phyloP scores from a whole-genome alignment of 805 yeast genomes.

The Saccharomycopsis selenospora region DNA sequence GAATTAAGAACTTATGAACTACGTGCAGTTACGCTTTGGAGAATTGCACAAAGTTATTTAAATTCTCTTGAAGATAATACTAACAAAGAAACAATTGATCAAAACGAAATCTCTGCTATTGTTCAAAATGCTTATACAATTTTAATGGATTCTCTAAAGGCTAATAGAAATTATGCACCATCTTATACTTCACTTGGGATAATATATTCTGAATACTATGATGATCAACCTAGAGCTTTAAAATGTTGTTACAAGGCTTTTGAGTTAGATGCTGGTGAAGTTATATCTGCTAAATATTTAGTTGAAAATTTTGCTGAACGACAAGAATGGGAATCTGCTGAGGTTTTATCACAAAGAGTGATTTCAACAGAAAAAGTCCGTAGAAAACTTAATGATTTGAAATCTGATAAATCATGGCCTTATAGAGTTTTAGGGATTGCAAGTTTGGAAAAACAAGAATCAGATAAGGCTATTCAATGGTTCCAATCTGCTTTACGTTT shows the following conservation, averaged over 20 bases:
- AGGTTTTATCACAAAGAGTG: conserved; percentile 59
- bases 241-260: conserved; percentile 87
- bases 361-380: conserved; percentile 56
- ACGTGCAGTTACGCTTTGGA: conserved; percentile 60
- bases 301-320: conserved; percentile 59
- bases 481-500: conserved; percentile 80
- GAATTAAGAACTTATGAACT: conserved; percentile 46
- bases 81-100: too few relatives aligned
- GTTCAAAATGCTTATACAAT: conserved; percentile 47
- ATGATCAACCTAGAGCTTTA: conserved; percentile 61
- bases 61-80: conserved; percentile 25
- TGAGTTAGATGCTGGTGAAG: conserved; percentile 73
- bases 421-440: conserved; percentile 79
- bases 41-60: conserved; percentile 61
- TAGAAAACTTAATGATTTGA: conserved; percentile 35
- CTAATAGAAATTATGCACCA: conserved; percentile 60
- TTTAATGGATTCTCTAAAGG: conserved; percentile 56
- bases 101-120: conserved; percentile 23
- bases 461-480: conserved; percentile 75
- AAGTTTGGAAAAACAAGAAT: conserved; percentile 61
- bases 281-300: conserved; percentile 64
- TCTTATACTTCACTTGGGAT: conserved; percentile 77
- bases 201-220: conserved; percentile 49
- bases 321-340: conserved; percentile 81
- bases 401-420: conserved; percentile 62